Evolutionary conservation across 352 stramenopile genomes (phyloP), one percentile per base, ranked within the genome.

Genomic region (Pythium guiyangense): DNA sequence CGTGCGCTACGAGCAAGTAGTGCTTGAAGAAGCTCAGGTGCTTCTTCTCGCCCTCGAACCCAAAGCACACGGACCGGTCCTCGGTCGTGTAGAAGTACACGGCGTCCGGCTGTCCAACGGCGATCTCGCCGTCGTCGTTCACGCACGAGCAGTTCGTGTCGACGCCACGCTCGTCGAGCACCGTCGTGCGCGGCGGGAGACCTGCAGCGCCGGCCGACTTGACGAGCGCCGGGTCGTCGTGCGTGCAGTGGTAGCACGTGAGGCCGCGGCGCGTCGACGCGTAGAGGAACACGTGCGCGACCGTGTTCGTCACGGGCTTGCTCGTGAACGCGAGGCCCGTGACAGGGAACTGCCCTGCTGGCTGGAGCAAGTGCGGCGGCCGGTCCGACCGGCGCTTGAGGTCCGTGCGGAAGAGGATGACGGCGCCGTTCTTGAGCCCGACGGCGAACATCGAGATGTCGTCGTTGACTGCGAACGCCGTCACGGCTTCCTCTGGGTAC

Each of bases 81-180:
- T 96, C 86, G 1, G 79, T 88, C 22, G 81, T 92, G 76, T 95
- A 96, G 52, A 94, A 95, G 67, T 95, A 96, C 14, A 96, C 80
- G 9, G 80, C 85, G 57, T 95, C 87, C 0, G 79, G 86, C 63
- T 95, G 85, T 1, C 85, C 85, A 3, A 94, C 79, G 4, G 82
- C 83, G 12, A 94, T 84, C 46, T 94, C 83, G 26, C 83, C 85
- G 47, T 93, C 85, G 22, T 94, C 85, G 50, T 90, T 94, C 52
- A 93, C 79, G 46, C 81, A 89, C 37, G 79, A 86, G 49, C 81
- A 92, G 55, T 91, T 86, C 34, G 84, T 68, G 57, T 91, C 85
- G 25, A 94, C 81, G 27, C 85, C 85, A 45, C 83, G 81, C 54
- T 94, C 85, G 44, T 94, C 85, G 17, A 94, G 60, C 4, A 92